Evolutionary conservation across 2,329 filamentous ascomycete genomes (phyloP), one percentile per base, ranked within the genome.

Genomic region (Botrytis sinoallii): DNA sequence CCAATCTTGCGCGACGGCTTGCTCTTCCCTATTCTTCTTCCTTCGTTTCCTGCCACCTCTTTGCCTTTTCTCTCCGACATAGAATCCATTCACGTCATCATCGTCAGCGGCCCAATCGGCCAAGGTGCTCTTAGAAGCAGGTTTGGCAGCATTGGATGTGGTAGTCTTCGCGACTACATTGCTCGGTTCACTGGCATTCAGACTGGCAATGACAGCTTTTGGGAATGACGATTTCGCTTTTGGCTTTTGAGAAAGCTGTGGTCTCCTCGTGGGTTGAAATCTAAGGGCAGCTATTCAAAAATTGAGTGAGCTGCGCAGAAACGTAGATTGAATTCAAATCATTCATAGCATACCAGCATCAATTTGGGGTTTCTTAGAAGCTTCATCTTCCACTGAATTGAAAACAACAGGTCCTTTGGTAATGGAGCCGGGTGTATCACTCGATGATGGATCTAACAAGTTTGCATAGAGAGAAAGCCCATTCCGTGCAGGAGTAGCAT

Each of bases 81-180:
- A 94, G 75, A 90, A 89, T 76, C 86, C 87, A 77, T 89, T 87
- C 42, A 88, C 86, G 79, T 94, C 94, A 73, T 97, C 93, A 77
- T 97, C 93, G n/a, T 94, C 92, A 4, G 88, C 88, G 0, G 91
- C 89, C 92, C 94, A 97, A 82, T 97, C 93, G 59, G 93, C 92
- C 61, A 97, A 85, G 0, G 89, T 92, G 74, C 85, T 92, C 81
- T 92, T 95, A 10, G 86, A 82, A 16, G 85, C 85, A 38, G 85
- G 83, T 68, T 84, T 82, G 9, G 83, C 78, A 40, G 77, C 64
- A 40, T 80, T 80, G 25, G 82, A 67, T 46, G 80, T 74, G 65
- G 81, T 74, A 20, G 81, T 69, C 20, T 80, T 73, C n/a, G 80
- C 74, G 18, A 79, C 75, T n/a, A 81, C 74, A 44, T 77, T 75